Evolutionary conservation across 2,329 filamentous ascomycete species (phyloP), one percentile per base, ranked within the genome.

Genomic region (Cyphellophora europaea): DNA sequence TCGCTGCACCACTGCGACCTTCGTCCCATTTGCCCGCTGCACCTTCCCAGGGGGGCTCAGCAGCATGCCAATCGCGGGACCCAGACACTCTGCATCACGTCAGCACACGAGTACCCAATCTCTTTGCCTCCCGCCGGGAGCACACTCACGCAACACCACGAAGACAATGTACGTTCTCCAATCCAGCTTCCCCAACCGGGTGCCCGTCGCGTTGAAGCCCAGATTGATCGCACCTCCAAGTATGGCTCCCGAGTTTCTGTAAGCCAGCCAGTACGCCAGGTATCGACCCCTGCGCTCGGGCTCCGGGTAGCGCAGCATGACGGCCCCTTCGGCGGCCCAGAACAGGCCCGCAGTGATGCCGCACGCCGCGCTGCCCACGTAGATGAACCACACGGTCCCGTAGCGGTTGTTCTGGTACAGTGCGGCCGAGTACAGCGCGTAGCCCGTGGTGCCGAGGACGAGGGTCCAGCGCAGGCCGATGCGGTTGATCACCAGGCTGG

Each of bases 301-400:
- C 47, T 84, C 79, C 0, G 80, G 79, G 44, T 85, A 85, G 0
- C 73, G 67, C 11, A 85, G 72, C 0, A 79, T 79, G 36, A 85
- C 80, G 0, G 80, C 79, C 1, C 76, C 77, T 55, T 86, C 80
- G 0, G 78, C 73, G 66, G 77, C 78, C 80, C 80, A 86, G 54
- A 85, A 84, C 0, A 84, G 63, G 0, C 80, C 80, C 0, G 80
- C 80, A 0, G 74, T 77, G 17, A 82, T 65, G 13, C 79, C 80
- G 43, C 79, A 84, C 0, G 79, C 60, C 0, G 76, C 77, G 1
- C 77, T 77, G 0, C 79, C 81, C 6, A 85, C 55, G 1, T 82
- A 63, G 0, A 77, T 67, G 8, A 84, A 67, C 81, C 80, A 85
- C 42, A 77, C 70, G 1, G 59, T 73, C 2, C 75, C 77, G 48